phyloP scores from a whole-genome alignment of 257 asterid species.

The Pogostemon cablin region DNA sequence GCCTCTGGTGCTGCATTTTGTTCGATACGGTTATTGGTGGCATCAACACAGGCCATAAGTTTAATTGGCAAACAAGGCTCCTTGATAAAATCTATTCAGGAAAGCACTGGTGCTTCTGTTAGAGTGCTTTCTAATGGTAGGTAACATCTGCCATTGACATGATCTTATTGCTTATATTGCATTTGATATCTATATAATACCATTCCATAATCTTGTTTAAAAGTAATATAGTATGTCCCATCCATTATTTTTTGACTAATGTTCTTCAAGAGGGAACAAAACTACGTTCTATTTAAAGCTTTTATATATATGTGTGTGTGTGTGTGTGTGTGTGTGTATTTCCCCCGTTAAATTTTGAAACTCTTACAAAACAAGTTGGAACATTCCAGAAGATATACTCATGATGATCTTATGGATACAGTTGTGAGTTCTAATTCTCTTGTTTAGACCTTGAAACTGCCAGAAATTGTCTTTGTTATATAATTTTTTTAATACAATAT shows the following conservation, averaged over 20 bases:
- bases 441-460: slow-evolving; percentile 10
- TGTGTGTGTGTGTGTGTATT: too few species aligned
- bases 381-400: not conserved
- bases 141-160: slow-evolving; percentile 27
- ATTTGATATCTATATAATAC: not conserved
- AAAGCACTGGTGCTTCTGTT: slow-evolving; percentile 60
- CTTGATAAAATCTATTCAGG: slow-evolving; percentile 70
- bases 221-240: too few species aligned
- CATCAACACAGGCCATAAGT: slow-evolving; percentile 70
- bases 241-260: too few species aligned
- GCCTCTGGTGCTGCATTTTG: slow-evolving; percentile 52
- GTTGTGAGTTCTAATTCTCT: not conserved
- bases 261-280: not conserved
- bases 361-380: not conserved
- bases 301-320: not conserved
- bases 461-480: not conserved
- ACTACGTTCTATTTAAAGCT: not conserved
- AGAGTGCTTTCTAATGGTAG: slow-evolving; percentile 67
- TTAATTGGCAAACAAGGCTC: slow-evolving; percentile 80
- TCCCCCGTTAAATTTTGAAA: too few species aligned
- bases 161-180: slow-evolving; percentile 24
- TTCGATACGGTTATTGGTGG: slow-evolving; percentile 58
- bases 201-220: not conserved
- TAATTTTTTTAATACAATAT: not conserved
- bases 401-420: slow-evolving; percentile 26